Evolutionary conservation across 1,284 basidiomycete genomes (phyloP).

Genomic region (Apiotrichum mycotoxinovorans): DNA sequence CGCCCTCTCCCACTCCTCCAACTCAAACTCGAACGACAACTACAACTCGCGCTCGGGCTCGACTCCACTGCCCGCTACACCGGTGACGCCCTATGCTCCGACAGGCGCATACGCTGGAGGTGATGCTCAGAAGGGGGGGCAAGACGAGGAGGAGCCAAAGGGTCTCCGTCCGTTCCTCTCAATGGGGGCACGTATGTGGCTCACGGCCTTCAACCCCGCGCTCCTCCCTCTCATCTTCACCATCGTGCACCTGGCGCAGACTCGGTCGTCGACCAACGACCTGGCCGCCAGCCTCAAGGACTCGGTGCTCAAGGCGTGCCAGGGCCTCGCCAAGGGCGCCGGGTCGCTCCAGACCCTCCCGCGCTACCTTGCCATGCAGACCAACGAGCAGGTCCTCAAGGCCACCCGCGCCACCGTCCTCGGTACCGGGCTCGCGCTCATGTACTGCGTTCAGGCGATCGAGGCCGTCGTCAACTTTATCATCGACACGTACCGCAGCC

Average conservation of each 20-base stretch:
- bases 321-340: constrained; percentile 75
- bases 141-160: not conserved
- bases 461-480: constrained; percentile 86
- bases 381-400: constrained; percentile 72
- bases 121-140: not conserved
- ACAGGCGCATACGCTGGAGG: too few species aligned
- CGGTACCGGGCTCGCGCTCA: constrained; percentile 67
- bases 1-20: not conserved
- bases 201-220: constrained; percentile 64
- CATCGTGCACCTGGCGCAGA: constrained; percentile 71
- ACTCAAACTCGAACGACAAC: not conserved
- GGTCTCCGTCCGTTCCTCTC: constrained; percentile 65
- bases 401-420: constrained; percentile 74
- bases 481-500: constrained; percentile 83
- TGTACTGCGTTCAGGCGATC: constrained; percentile 66
- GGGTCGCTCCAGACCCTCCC: constrained; percentile 79
- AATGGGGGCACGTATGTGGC: constrained; percentile 72
- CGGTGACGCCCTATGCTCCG: not conserved
- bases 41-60: not conserved
- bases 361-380: constrained; percentile 75
- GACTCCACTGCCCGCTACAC: not conserved
- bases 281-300: constrained; percentile 68
- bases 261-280: constrained; percentile 59
- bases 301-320: constrained; percentile 71
- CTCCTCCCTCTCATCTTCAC: constrained; percentile 82